These are phyloP conservation scores for Eucalyptus brandiana DNA, from an alignment of 345 rosid genomes.

Conservation along the genomic window DNA sequence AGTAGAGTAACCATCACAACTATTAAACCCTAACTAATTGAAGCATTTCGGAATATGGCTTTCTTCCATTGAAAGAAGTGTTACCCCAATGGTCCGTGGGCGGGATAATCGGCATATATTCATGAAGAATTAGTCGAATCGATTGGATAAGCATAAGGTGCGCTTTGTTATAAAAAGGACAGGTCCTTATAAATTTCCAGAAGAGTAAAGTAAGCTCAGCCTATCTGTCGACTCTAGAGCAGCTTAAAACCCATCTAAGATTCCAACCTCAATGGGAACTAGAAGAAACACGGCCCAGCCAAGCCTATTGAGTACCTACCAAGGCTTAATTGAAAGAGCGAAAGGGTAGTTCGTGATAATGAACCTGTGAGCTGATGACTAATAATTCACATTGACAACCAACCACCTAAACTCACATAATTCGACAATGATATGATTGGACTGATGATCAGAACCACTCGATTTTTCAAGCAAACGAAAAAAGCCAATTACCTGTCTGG, in stretches of 20 bases:
- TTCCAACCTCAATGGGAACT: background rate
- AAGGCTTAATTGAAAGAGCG: background rate
- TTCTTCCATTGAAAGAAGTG: background rate
- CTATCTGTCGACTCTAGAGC: background rate
- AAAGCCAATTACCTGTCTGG: background rate
- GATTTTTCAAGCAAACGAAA: background rate
- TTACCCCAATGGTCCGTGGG: background rate
- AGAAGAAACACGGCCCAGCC: background rate
- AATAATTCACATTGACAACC: background rate
- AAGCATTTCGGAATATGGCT: background rate
- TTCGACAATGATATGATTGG: background rate
- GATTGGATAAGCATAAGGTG: background rate
- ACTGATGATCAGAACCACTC: background rate
- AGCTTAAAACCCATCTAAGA: background rate
- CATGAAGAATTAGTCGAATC: background rate
- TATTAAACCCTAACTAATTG: background rate
- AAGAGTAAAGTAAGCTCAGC: background rate
- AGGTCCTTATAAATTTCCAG: background rate
- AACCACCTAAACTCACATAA: background rate
- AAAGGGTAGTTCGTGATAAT: background rate
- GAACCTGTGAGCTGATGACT: background rate
- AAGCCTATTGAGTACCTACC: background rate
- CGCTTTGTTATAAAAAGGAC: background rate
- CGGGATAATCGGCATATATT: background rate
- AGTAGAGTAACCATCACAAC: background rate